Base-by-base conservation (phyloP, 352 stramenopile species). In the Phytophthora sansomeana region DNA sequence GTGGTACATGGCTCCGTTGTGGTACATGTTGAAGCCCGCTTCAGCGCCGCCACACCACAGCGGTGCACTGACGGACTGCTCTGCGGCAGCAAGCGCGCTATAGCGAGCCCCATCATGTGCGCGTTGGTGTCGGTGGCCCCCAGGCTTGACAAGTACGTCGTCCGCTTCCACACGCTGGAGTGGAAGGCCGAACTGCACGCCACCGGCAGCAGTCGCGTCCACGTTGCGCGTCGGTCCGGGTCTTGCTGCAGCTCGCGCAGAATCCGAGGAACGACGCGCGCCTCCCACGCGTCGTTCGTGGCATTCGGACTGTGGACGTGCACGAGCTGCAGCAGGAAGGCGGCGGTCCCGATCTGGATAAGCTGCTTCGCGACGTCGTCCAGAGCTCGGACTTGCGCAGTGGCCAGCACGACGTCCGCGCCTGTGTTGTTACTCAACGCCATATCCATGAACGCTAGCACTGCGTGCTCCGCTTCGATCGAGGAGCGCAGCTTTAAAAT, bases 91-190 rank as follows among this genome's bases (percentile, higher is more conserved):
- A 87, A 52, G 9, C 67, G 47, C 24, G 55, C 57, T 58, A 85
- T 73, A 8, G 78, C 82, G 1, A 70, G 41, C 11, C 67, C 74
- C 48, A 78, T 63, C 56, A 87, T 54, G 59, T 90, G 83, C 32
- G 70, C 75, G 29, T 91, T 91, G 19, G 69, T 87, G 41, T 83
- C 68, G 0, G 67, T 77, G 2, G 79, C 77, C 30, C 82, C 78
- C 2, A 72, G 36, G n/a, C 17, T 58, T 1, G 49, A 55, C 24
- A 85, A 41, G 47, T 77, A 80, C 50, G 29, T 67, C 4, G 75
- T 78, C 42, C 69, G 69, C 24, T 56, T 64, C 81, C 81, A 90
- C 9, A 87, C 54, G 14, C 54, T 58, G 10, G 71, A 63, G 50
- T 89, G 59, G 47, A 90, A 87, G 43, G 61, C 58, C 1, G 74